phyloP scores from a whole-genome alignment of 2,329 filamentous ascomycete species.

The Rugonectria rugulosa region DNA sequence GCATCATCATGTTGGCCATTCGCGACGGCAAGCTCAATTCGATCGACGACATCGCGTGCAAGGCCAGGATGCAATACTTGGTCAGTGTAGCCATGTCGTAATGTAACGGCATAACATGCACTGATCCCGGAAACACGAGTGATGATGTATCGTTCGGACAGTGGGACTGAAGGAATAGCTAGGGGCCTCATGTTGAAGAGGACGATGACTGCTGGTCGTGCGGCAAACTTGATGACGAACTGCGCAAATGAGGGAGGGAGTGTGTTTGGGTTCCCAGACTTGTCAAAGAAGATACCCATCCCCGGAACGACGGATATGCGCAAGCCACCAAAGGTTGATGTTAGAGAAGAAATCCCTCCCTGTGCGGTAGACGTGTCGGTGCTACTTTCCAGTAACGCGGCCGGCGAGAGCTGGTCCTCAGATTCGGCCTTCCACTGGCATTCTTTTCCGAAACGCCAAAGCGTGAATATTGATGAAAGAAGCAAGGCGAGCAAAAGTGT shows the following conservation, averaged over 20 bases:
- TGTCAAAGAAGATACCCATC: constrained; percentile 79
- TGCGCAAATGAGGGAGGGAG: constrained; percentile 61
- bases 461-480: constrained; percentile 68
- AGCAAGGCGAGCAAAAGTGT: constrained; percentile 69
- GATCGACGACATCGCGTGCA: too few relatives aligned
- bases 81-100: constrained; percentile 76
- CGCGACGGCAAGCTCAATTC: too few relatives aligned
- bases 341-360: background rate
- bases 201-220: constrained; percentile 69
- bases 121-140: constrained; percentile 47
- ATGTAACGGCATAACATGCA: constrained; percentile 70
- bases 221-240: constrained; percentile 73
- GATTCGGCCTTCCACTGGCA: constrained; percentile 75
- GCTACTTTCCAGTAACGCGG: background rate
- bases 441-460: constrained; percentile 84
- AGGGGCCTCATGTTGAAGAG: constrained; percentile 76
- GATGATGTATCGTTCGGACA: constrained; percentile 55
- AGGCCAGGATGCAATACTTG: too few relatives aligned
- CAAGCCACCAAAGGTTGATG: constrained; percentile 45
- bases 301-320: constrained; percentile 57
- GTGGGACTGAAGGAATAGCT: constrained; percentile 60
- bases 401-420: constrained; percentile 53
- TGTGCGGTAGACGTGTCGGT: background rate
- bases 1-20: too few relatives aligned
- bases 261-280: constrained; percentile 57